Percentiles rank a stretch among this genome's conserved stretches.
These are phyloP conservation scores for Nemania serpens DNA, from an alignment of 2,329 filamentous ascomycete species.

Conservation along the genomic window DNA sequence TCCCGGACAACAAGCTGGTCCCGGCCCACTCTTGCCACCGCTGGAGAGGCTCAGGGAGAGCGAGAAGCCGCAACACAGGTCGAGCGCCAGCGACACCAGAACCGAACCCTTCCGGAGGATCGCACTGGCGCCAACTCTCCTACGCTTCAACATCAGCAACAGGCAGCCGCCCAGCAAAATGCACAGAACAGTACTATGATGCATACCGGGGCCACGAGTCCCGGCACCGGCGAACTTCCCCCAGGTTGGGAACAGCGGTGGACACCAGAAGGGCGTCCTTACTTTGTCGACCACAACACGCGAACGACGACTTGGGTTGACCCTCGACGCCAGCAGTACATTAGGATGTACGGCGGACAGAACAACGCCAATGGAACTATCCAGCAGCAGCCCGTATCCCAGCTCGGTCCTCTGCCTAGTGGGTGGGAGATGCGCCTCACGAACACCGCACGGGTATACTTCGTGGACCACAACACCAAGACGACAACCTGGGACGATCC, in stretches of 20 bases:
- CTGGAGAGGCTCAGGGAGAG: constrained; percentile 73
- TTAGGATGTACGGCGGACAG: constrained; percentile 92
- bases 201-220: constrained; percentile 92
- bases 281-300: constrained; percentile 99
- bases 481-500: constrained; percentile 99
- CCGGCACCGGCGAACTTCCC: constrained; percentile 91
- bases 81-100: constrained; percentile 91
- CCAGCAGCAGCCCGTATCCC: constrained; percentile 96
- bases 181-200: constrained; percentile 75
- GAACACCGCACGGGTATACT: constrained; percentile 96
- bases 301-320: constrained; percentile 99
- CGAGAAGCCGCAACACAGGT: constrained; percentile 91
- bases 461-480: constrained; percentile 99
- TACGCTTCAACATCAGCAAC: constrained; percentile 65
- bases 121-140: constrained; percentile 92
- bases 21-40: constrained; percentile 79
- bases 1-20: constrained; percentile 97
- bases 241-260: constrained; percentile 96
- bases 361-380: constrained; percentile 85
- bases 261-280: constrained; percentile 91
- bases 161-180: constrained; percentile 45
- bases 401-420: constrained; percentile 91
- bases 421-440: constrained; percentile 99
- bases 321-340: constrained; percentile 95
- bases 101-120: constrained; percentile 93